Base-by-base conservation (phyloP, 2,329 filamentous ascomycete genomes). In the Myriosclerotinia duriaeana region DNA sequence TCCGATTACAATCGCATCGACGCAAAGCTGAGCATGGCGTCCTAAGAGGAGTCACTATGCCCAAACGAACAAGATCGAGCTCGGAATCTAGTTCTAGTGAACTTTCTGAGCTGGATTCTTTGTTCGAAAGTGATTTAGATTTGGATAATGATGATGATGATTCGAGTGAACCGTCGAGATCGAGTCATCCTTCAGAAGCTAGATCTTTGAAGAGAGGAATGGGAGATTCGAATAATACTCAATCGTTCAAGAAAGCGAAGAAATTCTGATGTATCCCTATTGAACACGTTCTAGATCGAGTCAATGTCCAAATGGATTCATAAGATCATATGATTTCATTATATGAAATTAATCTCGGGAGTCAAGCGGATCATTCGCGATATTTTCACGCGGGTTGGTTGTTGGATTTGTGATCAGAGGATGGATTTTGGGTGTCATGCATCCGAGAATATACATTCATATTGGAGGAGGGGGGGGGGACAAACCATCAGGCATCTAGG, bases 1-100 rank as follows among this genome's bases (percentile, higher is more conserved):
- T 61, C 26, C 44, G 44, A 40, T 26, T 61, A 50, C 44, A 61
- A 50, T 50, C 58, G 44, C 58, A 61, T 50, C 58, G 58, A 34
- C 20, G 26, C 7, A 61, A 61, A 11, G 20, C 46, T 38, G 58
- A 36, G 14, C 2, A 15, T 20, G 9, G 0, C 17, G 15, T 52
- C 2, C 14, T n/a, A 15, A 20, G 22, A 20, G n/a, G n/a, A 7
- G 7, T 22, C 11, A 7, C n/a, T 26, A 17, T 14, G 4, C 11
- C 20, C 20, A 50, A 15, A 17, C 22, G 42, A 14, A n/a, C 53
- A 38, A 55, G 38, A 48, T 56, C 62, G 0, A 30, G 7, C 4
- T 64, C 62, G 5, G 53, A 64, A 5, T 46, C 62, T 22, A 64
- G 53, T 46, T 46, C 62, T 22, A 64, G 53, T 46, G 30, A 5